phyloP scores from a whole-genome alignment of 2,329 filamentous ascomycete genomes.

The Diaporthe batatas region DNA sequence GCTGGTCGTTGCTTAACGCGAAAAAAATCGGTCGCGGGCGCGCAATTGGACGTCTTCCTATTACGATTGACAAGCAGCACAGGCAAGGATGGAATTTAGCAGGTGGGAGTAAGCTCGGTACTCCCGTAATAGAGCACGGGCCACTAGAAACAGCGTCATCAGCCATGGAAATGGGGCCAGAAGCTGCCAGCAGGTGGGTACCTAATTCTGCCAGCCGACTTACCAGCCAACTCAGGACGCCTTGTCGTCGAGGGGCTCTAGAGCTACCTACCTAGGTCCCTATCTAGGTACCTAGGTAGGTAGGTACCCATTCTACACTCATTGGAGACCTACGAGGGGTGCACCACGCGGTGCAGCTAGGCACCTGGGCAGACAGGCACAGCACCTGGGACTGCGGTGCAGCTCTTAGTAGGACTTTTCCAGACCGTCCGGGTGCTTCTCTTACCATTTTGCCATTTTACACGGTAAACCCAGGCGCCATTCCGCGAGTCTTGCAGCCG shows the following conservation, averaged over 20 bases:
- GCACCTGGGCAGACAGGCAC: too few species aligned
- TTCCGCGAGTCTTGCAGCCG: background rate
- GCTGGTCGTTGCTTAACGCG: slow-evolving; percentile 28
- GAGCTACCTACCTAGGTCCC: background rate
- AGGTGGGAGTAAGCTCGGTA: slow-evolving; percentile 23
- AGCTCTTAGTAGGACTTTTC: too few species aligned
- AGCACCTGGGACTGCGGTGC: background rate
- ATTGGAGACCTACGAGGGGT: too few species aligned
- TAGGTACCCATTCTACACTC: too few species aligned
- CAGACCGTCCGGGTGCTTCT: too few species aligned
- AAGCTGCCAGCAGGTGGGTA: slow-evolving; percentile 28
- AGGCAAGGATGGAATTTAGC: slow-evolving; percentile 35
- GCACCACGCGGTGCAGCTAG: too few species aligned
- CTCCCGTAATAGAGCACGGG: slow-evolving; percentile 32
- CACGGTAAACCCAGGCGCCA: too few species aligned
- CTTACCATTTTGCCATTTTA: too few species aligned
- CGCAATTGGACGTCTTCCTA: slow-evolving; percentile 36
- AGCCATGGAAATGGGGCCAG: background rate
- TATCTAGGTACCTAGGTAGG: too few species aligned
- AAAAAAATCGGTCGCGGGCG: slow-evolving; percentile 41
- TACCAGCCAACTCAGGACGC: background rate
- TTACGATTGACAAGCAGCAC: slow-evolving; percentile 33
- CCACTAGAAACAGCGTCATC: slow-evolving; percentile 29
- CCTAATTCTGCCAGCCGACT: slow-evolving; percentile 27
- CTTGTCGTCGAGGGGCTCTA: too few species aligned